Conservation (phyloP, 768 basidiomycete species). For the Boletellus sp. region DNA sequence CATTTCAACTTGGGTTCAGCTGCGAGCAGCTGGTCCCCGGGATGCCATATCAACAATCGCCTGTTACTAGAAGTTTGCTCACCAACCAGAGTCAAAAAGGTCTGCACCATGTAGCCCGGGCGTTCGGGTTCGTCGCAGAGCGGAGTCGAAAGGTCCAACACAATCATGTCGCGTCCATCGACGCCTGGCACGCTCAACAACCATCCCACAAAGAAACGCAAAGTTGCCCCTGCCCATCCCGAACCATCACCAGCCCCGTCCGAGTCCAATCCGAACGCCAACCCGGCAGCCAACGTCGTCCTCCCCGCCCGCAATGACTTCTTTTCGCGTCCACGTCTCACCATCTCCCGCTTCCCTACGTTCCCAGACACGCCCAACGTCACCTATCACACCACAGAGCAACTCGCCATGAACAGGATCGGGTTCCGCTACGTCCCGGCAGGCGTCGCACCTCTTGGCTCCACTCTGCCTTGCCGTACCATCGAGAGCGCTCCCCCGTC, state of each 20-base stretch:
- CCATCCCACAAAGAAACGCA: slow-evolving; percentile 44
- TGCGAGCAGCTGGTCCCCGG: no score
- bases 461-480: slow-evolving; percentile 62
- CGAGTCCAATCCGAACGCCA: slow-evolving; percentile 47
- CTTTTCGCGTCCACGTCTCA: slow-evolving; percentile 63
- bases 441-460: slow-evolving; percentile 61
- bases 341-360: slow-evolving; percentile 68
- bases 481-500: slow-evolving; percentile 73
- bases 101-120: no score
- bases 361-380: slow-evolving; percentile 59
- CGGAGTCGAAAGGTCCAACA: background rate
- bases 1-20: no score
- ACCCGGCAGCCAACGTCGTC: slow-evolving; percentile 42
- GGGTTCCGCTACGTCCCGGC: slow-evolving; percentile 81
- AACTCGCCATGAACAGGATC: slow-evolving; percentile 67
- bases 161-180: slow-evolving; percentile 32
- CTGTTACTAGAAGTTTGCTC: no score
- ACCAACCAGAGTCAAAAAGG: no score
- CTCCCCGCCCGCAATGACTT: slow-evolving; percentile 67
- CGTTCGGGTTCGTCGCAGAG: no score
- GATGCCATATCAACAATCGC: no score
- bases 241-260: slow-evolving; percentile 58
- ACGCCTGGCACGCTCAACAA: slow-evolving; percentile 22
- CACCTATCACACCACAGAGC: slow-evolving; percentile 62
- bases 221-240: slow-evolving; percentile 40